Evolutionary conservation across 257 asterid species (phyloP), one percentile per base, ranked within the genome.

Genomic region (Prunella vulgaris): DNA sequence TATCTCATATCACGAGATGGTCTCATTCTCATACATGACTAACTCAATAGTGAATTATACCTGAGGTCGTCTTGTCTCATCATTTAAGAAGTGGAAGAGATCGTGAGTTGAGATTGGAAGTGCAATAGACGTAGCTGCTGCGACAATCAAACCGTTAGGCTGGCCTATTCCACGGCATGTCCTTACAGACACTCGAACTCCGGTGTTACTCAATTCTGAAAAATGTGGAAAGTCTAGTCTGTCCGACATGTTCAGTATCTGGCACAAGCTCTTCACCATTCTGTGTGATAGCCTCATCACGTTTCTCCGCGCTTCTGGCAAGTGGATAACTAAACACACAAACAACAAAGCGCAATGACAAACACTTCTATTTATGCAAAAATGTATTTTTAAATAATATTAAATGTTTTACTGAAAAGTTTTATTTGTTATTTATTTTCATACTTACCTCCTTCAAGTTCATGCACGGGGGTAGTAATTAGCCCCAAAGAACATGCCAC

Each of bases 391-490:
- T n/a, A n/a, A n/a, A n/a, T n/a, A n/a, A n/a, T n/a, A n/a, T n/a
- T n/a, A n/a, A n/a, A n/a, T n/a, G n/a, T n/a, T n/a, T n/a, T n/a
- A n/a, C n/a, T n/a, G n/a, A n/a, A n/a, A n/a, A n/a, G n/a, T n/a
- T n/a, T n/a, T n/a, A n/a, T n/a, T n/a, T n/a, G n/a, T n/a, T n/a
- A n/a, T n/a, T n/a, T n/a, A n/a, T n/a, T n/a, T n/a, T n/a, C n/a
- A n/a, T n/a, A n/a, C n/a, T n/a, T 66, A 86, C 96, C 97, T 69
- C 85, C 85, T 73, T 78, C 86, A 12, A 83, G 86, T 25, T 73
- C 79, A 71, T 78, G 78, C 3, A 2, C 57, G 12, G 81, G 77
- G 5, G 80, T 14, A 42, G 44, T 40, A 15, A 67, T 62, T 37
- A 69, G 67, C 7, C 77, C 80, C 74, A 40, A 27, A 37, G 85